Evolutionary conservation across 192 early-diverging fungal genomes (phyloP).

Genomic region (Linnemannia exigua): DNA sequence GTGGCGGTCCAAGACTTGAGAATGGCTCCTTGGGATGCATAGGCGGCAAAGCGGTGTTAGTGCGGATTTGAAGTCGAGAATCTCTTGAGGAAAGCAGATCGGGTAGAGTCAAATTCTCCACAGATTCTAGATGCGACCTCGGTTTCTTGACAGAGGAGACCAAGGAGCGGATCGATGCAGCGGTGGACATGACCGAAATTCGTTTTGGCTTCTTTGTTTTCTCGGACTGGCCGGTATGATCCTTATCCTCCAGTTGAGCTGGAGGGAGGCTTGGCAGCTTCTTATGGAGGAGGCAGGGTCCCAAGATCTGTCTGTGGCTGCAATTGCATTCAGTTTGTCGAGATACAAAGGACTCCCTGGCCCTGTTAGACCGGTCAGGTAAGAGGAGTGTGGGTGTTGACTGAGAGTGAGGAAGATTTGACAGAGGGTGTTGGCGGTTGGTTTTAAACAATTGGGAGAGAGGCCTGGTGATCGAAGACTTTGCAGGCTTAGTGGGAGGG

Average conservation of each 20-base stretch:
- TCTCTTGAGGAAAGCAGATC: background rate
- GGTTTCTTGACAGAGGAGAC: background rate
- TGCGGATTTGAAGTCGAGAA: background rate
- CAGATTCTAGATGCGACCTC: background rate
- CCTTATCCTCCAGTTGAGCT: background rate
- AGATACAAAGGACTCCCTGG: background rate
- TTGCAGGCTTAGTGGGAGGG: background rate
- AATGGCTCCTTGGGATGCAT: background rate
- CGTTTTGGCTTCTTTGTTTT: background rate
- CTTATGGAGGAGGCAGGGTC: constrained; percentile 10
- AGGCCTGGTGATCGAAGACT: background rate
- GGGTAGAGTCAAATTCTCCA: background rate
- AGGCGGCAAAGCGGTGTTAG: background rate
- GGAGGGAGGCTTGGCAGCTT: background rate
- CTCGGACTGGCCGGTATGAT: background rate
- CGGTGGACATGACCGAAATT: background rate
- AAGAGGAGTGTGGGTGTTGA: background rate
- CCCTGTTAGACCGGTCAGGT: background rate
- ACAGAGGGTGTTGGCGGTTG: background rate
- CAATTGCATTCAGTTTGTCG: background rate
- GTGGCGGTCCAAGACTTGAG: background rate
- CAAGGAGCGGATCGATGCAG: background rate
- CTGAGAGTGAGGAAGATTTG: background rate
- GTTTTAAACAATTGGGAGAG: background rate
- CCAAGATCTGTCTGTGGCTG: background rate